phyloP scores from a whole-genome alignment of 192 early-diverging fungal species.

The Umbelopsis isabellina region DNA sequence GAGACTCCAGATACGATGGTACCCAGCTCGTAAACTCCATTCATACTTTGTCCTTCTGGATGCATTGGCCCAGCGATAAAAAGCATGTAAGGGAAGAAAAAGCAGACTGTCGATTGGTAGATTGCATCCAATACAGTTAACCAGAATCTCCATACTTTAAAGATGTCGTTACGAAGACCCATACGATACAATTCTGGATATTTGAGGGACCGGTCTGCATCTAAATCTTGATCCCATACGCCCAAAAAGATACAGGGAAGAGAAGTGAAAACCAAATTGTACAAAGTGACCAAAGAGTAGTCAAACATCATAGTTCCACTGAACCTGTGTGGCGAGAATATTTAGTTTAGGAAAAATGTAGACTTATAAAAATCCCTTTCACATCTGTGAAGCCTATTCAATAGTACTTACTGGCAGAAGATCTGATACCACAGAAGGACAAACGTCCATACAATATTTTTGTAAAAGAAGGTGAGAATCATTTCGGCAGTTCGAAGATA shows the following conservation, averaged over 20 bases:
- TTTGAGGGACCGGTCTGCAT: slow-evolving; percentile 62
- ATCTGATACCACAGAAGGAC: slow-evolving; percentile 92
- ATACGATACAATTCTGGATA: slow-evolving; percentile 81
- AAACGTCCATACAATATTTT: slow-evolving; percentile 90
- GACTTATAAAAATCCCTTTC: neutral
- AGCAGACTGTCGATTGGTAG: slow-evolving; percentile 73
- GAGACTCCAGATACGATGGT: slow-evolving; percentile 73
- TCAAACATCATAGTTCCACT: slow-evolving; percentile 83
- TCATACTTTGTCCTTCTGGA: slow-evolving; percentile 36
- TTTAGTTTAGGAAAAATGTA: neutral
- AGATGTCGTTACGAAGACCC: slow-evolving; percentile 73
- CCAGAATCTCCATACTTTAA: slow-evolving; percentile 78
- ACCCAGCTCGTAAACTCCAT: slow-evolving; percentile 72
- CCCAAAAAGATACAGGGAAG: slow-evolving; percentile 73
- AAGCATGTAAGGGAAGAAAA: slow-evolving; percentile 66
- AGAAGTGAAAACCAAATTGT: slow-evolving; percentile 88
- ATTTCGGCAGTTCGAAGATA: slow-evolving; percentile 84
- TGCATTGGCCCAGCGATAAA: slow-evolving; percentile 49
- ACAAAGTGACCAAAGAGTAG: slow-evolving; percentile 85
- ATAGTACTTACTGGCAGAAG: slow-evolving; percentile 65
- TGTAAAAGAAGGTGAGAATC: slow-evolving; percentile 94
- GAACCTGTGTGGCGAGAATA: slow-evolving; percentile 51
- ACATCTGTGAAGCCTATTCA: neutral
- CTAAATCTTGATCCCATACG: slow-evolving; percentile 86
- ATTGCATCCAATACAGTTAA: slow-evolving; percentile 68